Conservation (phyloP, 805 yeast species). For the Jamesozyma hellenica region DNA sequence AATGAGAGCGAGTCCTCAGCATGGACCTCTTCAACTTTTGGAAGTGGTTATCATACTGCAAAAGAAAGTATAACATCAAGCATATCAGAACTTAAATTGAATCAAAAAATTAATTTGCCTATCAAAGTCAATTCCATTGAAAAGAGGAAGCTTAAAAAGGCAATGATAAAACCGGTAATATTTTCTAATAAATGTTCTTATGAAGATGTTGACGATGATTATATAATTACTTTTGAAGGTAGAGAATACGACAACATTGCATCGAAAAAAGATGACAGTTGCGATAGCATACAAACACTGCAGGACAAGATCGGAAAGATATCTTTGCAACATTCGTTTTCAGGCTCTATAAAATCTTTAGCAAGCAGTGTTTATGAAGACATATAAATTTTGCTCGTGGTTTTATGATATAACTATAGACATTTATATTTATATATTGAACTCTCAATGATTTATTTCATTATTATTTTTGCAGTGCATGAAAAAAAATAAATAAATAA, state of each 20-base stretch:
- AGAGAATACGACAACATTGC: background rate
- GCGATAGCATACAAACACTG: slow-evolving; percentile 4
- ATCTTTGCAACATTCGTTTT: background rate
- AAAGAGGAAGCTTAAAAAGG: background rate
- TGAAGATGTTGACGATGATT: slow-evolving; percentile 5
- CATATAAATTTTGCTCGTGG: background rate
- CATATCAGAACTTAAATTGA: too few relatives aligned
- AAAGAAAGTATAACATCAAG: background rate
- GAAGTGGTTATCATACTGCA: slow-evolving; percentile 4
- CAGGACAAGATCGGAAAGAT: slow-evolving; percentile 13
- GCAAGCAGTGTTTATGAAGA: slow-evolving; percentile 10
- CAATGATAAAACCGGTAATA: background rate
- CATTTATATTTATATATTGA: too few relatives aligned
- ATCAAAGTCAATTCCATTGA: background rate
- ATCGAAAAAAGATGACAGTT: background rate
- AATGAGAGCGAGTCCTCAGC: background rate
- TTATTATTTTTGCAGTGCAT: too few relatives aligned
- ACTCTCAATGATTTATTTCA: too few relatives aligned
- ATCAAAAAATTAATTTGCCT: too few relatives aligned
- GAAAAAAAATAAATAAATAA: too few relatives aligned
- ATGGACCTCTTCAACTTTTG: background rate
- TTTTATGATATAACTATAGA: too few relatives aligned
- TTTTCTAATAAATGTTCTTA: slow-evolving; percentile 2
- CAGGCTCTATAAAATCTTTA: background rate
- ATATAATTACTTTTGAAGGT: background rate